Evolutionary conservation across 495 filamentous ascomycete genomes (phyloP), one percentile per base, ranked within the genome.

Genomic region (Amphirosellinia nigrospora): DNA sequence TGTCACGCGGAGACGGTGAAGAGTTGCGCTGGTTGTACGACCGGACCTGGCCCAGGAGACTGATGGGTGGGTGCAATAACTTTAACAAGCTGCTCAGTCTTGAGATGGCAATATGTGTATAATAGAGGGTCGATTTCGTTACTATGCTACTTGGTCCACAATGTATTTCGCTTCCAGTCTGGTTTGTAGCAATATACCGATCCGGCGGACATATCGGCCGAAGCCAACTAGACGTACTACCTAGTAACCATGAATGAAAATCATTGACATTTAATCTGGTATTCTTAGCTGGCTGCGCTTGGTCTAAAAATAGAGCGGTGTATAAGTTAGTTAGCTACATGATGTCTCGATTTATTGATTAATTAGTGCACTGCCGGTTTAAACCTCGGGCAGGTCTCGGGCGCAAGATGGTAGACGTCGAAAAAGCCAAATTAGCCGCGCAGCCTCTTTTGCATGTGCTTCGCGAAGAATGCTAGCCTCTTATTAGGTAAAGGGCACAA

Each of bases 401-500:
- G n/a, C n/a, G n/a, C n/a, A 11, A 53, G 26, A 30, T 4, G 50
- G 3, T 53, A 23, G 50, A 30, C 26, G 16, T 53, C 23, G 50
- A 8, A 15, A n/a, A n/a, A 23, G 26, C 26, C 23, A 53, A 53
- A 30, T 16, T 16, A 53, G 50, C 50, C 50, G 26, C 50, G 21
- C 26, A n/a, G 50, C 26, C 50, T 53, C 26, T 30, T 30, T 26
- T 26, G 11, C 50, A 28, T 11, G 55, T 58, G 30, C 32, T 30
- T 58, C 15, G 30, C 9, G 53, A 36, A 30, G 19, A 11, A n/a
- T 21, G 15, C 9, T 58, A 26, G 11, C 30, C 55, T 58, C 15
- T 3, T 21, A 58, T 58, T 58, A 58, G 55, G 32, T 58, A 58
- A 46, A 58, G n/a, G n/a, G n/a, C n/a, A n/a, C n/a, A n/a, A n/a